Evolutionary conservation across 768 basidiomycete genomes (phyloP), one percentile per base, ranked within the genome.

Genomic region (Daedaleopsis nitida): DNA sequence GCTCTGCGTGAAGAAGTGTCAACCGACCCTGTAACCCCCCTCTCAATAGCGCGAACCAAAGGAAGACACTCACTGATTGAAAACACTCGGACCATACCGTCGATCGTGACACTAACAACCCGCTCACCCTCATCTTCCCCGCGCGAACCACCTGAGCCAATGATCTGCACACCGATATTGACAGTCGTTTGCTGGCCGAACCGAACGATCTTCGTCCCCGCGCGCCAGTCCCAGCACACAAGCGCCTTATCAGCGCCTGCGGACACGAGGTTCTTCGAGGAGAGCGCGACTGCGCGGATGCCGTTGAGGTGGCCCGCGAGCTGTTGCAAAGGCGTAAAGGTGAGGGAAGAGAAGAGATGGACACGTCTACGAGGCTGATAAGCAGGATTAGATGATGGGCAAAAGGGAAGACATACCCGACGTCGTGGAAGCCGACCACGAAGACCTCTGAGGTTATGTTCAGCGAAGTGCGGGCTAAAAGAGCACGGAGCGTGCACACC

Each of bases 111-210:
- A 59, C 92, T 83, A n/a, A 95, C 89, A 21, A 96, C 87, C 35
- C 89, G 80, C 72, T 96, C 94, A 11, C 91, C 90, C 63, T 90
- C 89, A 13, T 73, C 71, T 32, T 60, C 50, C 47, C 83, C 81
- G 23, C 72, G 68, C 9, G 63, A 66, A 12, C 72, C 67, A 12
- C 70, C 76, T 21, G 83, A 81, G 43, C 83, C 82, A 35, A 94
- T 83, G 32, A 96, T 83, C 74, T 94, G 92, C 27, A 96, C 91
- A 10, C 94, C 94, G 53, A 94, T 91, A 68, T 92, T 94, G 66
- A 94, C 84, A 8, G 92, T 96, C 11, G 92, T 96, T 76, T 95
- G 93, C 71, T 96, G 94, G 1, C 94, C 94, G 66, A 95, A 96
- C 17, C 92, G 79, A 39, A 94, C 90, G 51, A 94, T 88, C 78